Percentiles rank a stretch among this genome's conserved stretches.
phyloP scores from a whole-genome alignment of 176 grass and related monocot species.

The Leersia perrieri region DNA sequence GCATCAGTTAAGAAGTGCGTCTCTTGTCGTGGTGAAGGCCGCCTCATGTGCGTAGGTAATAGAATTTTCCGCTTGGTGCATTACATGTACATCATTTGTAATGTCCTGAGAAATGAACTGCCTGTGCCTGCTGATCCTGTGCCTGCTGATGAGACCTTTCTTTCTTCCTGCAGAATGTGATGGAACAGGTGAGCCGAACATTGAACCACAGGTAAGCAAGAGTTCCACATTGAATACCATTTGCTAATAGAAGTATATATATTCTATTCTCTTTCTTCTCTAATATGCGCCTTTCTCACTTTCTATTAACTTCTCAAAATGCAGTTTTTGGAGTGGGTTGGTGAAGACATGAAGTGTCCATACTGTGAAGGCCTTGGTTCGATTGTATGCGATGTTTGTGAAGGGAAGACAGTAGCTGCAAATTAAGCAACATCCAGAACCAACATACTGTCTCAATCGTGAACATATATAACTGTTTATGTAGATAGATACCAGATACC shows the following conservation, averaged over 20 bases:
- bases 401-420: slow-evolving; percentile 48
- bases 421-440: slow-evolving; percentile 26
- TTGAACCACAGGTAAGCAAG: slow-evolving; percentile 74
- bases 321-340: slow-evolving; percentile 96
- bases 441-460: background rate
- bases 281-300: background rate
- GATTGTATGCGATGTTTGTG: slow-evolving; percentile 71
- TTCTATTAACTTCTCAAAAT: slow-evolving; percentile 16
- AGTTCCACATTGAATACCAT: slow-evolving; percentile 6
- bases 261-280: background rate
- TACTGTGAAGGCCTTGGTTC: slow-evolving; percentile 87
- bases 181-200: slow-evolving; percentile 77
- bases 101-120: background rate
- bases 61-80: background rate
- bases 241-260: background rate
- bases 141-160: background rate
- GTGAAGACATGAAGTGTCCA: slow-evolving; percentile 78
- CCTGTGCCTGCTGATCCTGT: background rate
- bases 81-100: background rate
- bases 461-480: background rate
- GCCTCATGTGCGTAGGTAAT: slow-evolving; percentile 78
- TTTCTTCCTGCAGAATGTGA: slow-evolving; percentile 77
- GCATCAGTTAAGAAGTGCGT: slow-evolving; percentile 52
- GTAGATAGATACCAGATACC: slow-evolving; percentile 25
- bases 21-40: slow-evolving; percentile 79